Evolutionary conservation across 139 green algal species (phyloP), one percentile per base, ranked within the genome.

Genomic region (Micractinium conductrix): DNA sequence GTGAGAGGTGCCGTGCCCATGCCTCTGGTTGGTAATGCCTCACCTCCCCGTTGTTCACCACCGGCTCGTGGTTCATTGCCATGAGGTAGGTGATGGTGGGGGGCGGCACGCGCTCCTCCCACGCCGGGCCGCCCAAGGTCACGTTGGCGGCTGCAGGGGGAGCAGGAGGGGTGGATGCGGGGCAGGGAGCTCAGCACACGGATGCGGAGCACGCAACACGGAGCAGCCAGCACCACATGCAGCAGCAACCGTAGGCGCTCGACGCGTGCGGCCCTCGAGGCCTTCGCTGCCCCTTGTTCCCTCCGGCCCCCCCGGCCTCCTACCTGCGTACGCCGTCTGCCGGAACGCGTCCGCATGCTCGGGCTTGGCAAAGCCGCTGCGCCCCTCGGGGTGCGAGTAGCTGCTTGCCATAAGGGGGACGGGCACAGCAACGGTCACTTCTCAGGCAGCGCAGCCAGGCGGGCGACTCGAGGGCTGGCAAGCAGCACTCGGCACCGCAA

Each of bases 61-160:
- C 84, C 81, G 85, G 69, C 70, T 92, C 89, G 2, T 78, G 87
- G 68, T 53, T 69, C 19, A 75, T 81, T 53, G 84, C 60, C 48
- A 87, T 87, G 0, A 95, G 44, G 60, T 94, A 84, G 0, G 92
- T 96, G 83, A 96, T 91, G 43, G 79, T 85, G 0, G 33, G 78
- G 0, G 92, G 91, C 3, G 80, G 30, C 53, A 80, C 48, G 6
- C 70, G 38, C 9, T 48, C 53, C 8, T 85, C 48, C 80, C 80
- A 82, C 9, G 76, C 53, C 0, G 76, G 76, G 22, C 76, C 76
- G 26, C 76, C 76, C 10, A 43, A 21, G 58, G 38, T 82, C 37
- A 82, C 42, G 30, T 82, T 82, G 38, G 76, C 76, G 26, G 76
- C 76, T 82, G 76, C 58, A 60, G 4, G 37, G 9, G 16, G 12